A percentile compares a stretch with the other conserved stretches of the same genome.
Evolutionary conservation across 176 grass and related monocot genomes (phyloP).

Genomic region (bread wheat (Triticum aestivum)): IWGSC_CS_RefSeq_v2.1 NC_057814.1:607155473-607155972

Average conservation of each 20-base stretch:
- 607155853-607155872: conserved; percentile 66
- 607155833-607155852: conserved; percentile 78
- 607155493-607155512: conserved; percentile 46
- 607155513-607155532: conserved; percentile 46
- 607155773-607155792: conserved; percentile 81
- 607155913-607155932: conserved; percentile 58
- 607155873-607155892: conserved; percentile 68
- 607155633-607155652: conserved; percentile 62
- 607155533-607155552: conserved; percentile 74
- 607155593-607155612: conserved; percentile 79
- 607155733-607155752: conserved; percentile 90
- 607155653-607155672: conserved; percentile 61
- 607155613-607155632: conserved; percentile 77
- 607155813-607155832: conserved; percentile 50
- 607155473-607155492: conserved; percentile 35
- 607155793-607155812: conserved; percentile 68
- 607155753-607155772: conserved; percentile 84
- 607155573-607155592: conserved; percentile 83
- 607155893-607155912: conserved; percentile 56
- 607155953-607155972: conserved; percentile 66
- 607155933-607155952: conserved; percentile 71
- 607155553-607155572: conserved; percentile 73
- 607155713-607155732: conserved; percentile 72
- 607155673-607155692: conserved; percentile 58
- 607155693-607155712: conserved; percentile 62